phyloP scores from a whole-genome alignment of 768 basidiomycete genomes.

The Agrocybe pediades region DNA sequence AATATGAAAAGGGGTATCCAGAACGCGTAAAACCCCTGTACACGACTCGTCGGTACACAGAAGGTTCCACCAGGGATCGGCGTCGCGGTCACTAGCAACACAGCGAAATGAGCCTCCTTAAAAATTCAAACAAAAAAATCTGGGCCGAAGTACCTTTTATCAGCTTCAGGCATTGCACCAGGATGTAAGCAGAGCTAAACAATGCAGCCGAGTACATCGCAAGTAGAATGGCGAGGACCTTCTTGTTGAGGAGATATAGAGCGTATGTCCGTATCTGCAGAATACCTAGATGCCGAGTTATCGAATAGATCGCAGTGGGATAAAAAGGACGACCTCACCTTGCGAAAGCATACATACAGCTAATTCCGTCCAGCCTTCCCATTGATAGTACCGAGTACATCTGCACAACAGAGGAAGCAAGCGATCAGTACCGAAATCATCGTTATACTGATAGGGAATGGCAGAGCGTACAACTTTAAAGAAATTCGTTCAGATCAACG shows the following conservation, averaged over 20 bases:
- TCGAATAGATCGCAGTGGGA: not conserved
- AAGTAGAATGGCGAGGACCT: not conserved
- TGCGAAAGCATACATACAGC: not conserved
- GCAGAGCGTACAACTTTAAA: conserved; percentile 1
- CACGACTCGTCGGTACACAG: not conserved
- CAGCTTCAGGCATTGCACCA: not conserved
- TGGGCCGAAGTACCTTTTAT: not conserved
- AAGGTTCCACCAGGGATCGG: not conserved
- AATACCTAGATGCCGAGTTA: not conserved
- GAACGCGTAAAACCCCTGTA: not conserved
- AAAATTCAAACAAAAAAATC: not conserved
- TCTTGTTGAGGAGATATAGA: not conserved
- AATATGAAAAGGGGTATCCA: conserved; percentile 4
- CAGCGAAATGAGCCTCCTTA: not conserved
- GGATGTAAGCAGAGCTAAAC: not conserved
- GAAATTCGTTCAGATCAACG: not conserved
- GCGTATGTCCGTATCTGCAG: conserved; percentile 5
- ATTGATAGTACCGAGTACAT: not conserved
- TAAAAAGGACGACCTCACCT: not conserved
- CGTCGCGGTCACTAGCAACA: not conserved
- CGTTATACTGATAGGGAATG: not conserved
- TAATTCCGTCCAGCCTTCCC: conserved; percentile 7
- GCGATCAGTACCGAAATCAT: not conserved
- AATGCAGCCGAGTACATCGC: not conserved
- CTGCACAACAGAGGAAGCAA: not conserved